A percentile compares a stretch with the other conserved stretches of the same genome.
These are phyloP conservation scores for Flammula alnicola DNA, from an alignment of 1,284 basidiomycete species.

Conservation along the genomic window DNA sequence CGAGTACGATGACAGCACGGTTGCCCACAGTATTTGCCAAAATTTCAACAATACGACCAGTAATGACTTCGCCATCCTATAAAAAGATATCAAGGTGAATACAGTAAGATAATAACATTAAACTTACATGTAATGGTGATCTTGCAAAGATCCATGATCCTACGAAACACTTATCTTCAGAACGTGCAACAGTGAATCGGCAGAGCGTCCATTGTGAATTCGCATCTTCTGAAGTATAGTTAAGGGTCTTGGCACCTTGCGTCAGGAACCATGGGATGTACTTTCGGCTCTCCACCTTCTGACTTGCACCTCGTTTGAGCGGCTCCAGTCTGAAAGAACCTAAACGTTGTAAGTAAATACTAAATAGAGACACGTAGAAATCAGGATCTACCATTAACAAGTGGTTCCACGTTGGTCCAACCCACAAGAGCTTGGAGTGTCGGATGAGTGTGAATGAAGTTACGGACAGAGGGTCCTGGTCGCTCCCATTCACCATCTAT, in stretches of 20 bases:
- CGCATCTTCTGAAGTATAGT: conserved; percentile 7
- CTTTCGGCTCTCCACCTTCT: not conserved
- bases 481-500: conserved; percentile 18
- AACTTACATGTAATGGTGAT: conserved; percentile 12
- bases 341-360: too few relatives aligned
- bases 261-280: conserved; percentile 7
- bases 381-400: too few relatives aligned
- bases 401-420: conserved; percentile 14
- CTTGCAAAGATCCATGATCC: too few relatives aligned
- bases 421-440: conserved; percentile 18
- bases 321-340: conserved; percentile 13
- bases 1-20: conserved; percentile 14
- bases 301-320: conserved; percentile 6
- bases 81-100: too few relatives aligned
- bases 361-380: too few relatives aligned
- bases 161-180: conserved; percentile 25
- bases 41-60: conserved; percentile 20
- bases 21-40: conserved; percentile 1
- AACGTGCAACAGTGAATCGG: too few relatives aligned
- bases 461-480: conserved; percentile 20
- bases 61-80: too few relatives aligned
- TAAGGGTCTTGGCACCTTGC: conserved; percentile 2
- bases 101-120: conserved; percentile 2
- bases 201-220: too few relatives aligned
- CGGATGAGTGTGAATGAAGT: conserved; percentile 6